Evolutionary conservation across 768 basidiomycete species (phyloP).

Genomic region (Lentinula edodes): DNA sequence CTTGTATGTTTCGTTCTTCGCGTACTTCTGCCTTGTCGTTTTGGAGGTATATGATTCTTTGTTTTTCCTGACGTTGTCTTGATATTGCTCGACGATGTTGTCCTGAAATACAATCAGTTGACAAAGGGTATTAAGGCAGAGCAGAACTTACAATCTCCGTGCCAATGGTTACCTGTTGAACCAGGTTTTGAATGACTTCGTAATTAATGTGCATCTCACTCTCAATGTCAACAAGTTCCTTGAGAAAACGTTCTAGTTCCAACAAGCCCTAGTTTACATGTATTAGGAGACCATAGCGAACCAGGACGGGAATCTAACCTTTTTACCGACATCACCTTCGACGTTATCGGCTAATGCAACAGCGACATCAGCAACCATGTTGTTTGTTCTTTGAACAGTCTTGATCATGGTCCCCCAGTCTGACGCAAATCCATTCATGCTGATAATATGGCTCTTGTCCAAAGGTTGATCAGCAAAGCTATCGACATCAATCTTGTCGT

Average conservation of each 20-base stretch:
- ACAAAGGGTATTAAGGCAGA: not conserved
- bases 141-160: constrained; percentile 51
- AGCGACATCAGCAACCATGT: constrained; percentile 46
- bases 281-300: not conserved
- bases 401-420: constrained; percentile 59
- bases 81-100: constrained; percentile 46
- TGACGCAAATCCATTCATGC: constrained; percentile 48
- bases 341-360: constrained; percentile 57
- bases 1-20: constrained; percentile 51
- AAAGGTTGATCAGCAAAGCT: constrained; percentile 67
- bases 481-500: constrained; percentile 52
- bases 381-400: constrained; percentile 41
- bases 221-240: constrained; percentile 60
- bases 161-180: constrained; percentile 50
- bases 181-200: constrained; percentile 44
- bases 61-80: constrained; percentile 33
- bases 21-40: constrained; percentile 79
- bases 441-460: constrained; percentile 41
- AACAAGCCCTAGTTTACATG: constrained; percentile 37
- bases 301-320: constrained; percentile 29
- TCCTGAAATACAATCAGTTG: constrained; percentile 29
- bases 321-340: constrained; percentile 44
- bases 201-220: constrained; percentile 56
- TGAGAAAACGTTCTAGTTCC: constrained; percentile 65
- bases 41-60: constrained; percentile 45